A percentile compares a stretch with the other conserved stretches of the same genome.
Conservation (phyloP, 108 stramenopile species). For the Fragilaria crotonensis region DNA sequence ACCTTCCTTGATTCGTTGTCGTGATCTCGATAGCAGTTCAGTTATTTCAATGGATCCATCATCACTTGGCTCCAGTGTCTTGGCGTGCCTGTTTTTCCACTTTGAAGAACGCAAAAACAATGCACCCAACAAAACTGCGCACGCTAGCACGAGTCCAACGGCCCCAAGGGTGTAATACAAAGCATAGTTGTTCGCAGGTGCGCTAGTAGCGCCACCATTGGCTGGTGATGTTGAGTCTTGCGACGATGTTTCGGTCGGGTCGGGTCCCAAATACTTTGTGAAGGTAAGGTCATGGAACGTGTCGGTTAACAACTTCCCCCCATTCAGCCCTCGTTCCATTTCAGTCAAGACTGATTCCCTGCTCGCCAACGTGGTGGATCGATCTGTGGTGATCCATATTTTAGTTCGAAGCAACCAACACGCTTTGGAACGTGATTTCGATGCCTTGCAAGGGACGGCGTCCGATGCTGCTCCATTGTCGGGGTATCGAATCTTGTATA, state of each 20-base stretch:
- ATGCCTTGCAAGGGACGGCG: not conserved
- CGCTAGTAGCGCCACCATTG: not conserved
- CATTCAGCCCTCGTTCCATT: not conserved
- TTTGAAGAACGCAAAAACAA: not conserved
- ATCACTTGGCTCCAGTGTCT: not conserved
- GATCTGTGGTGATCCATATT: conserved; percentile 1
- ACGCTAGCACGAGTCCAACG: not conserved
- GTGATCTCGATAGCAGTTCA: not conserved
- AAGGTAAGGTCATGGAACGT: not conserved
- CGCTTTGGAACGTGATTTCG: not conserved
- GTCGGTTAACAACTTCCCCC: not conserved
- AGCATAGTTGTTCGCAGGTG: not conserved
- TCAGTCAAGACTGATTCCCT: not conserved
- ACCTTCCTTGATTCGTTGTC: not conserved
- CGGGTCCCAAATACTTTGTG: conserved; percentile 6
- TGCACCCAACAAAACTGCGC: not conserved
- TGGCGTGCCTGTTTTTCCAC: not conserved
- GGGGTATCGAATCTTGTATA: conserved; percentile 4
- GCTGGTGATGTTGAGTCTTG: not conserved
- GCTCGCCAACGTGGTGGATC: not conserved
- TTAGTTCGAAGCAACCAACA: conserved; percentile 8
- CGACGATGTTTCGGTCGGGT: not conserved
- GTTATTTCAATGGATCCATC: not conserved
- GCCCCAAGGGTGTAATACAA: not conserved
- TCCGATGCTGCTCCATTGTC: conserved; percentile 5